Evolutionary conservation across 495 filamentous ascomycete genomes (phyloP).

Genomic region (Pyrenopolyporus hunteri): DNA sequence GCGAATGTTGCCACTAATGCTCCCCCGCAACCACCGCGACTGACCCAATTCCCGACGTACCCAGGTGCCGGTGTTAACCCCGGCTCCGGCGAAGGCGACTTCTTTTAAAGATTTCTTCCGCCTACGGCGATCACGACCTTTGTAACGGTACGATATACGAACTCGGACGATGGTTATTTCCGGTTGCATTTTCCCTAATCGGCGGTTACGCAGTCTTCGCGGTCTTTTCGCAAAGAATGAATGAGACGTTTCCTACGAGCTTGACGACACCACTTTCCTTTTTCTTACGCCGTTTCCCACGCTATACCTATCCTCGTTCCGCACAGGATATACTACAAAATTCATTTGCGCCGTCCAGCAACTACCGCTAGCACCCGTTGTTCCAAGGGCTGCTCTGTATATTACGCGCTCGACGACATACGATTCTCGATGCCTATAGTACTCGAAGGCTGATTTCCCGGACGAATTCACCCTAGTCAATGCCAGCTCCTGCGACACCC

Average conservation of each 20-base stretch:
- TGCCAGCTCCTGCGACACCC: conserved; percentile 6
- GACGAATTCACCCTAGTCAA: conserved; percentile 15
- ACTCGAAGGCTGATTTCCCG: conserved; percentile 15
- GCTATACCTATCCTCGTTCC: conserved; percentile 23
- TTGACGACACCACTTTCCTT: conserved; percentile 41
- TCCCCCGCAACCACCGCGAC: conserved; percentile 36
- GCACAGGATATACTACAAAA: conserved; percentile 11
- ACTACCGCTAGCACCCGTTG: conserved; percentile 20
- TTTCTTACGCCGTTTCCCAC: conserved; percentile 12
- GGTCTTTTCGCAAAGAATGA: conserved; percentile 35
- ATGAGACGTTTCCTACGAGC: conserved; percentile 41
- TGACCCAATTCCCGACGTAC: conserved; percentile 32
- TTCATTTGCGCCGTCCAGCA: conserved; percentile 26
- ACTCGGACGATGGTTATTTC: conserved; percentile 33
- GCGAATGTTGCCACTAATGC: conserved; percentile 18
- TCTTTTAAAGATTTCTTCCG: conserved; percentile 38
- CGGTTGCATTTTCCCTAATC: conserved; percentile 31
- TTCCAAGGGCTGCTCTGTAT: conserved; percentile 37
- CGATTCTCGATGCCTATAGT: conserved; percentile 4
- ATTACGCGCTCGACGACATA: conserved; percentile 39
- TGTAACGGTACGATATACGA: conserved; percentile 47
- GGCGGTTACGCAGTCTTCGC: conserved; percentile 22
- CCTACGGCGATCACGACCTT: conserved; percentile 16
- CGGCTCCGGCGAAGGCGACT: conserved; percentile 35
- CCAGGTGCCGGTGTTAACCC: conserved; percentile 30